These are phyloP conservation scores for Talaromyces verruculosus DNA, from an alignment of 2,329 filamentous ascomycete species.

Conservation along the genomic window DNA sequence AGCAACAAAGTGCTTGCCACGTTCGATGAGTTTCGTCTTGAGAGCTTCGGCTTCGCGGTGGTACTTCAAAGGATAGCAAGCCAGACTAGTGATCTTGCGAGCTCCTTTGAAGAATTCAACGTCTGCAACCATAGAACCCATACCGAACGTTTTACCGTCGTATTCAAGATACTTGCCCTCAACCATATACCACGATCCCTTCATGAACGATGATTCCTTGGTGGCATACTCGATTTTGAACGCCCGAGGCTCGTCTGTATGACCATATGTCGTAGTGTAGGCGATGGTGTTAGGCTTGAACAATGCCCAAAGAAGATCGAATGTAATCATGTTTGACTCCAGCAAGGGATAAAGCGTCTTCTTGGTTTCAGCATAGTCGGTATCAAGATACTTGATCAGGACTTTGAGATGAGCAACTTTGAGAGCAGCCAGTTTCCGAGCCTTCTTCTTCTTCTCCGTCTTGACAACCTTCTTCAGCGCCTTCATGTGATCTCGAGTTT, in stretches of 20 bases:
- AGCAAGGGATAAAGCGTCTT: constrained; percentile 79
- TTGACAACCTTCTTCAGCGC: constrained; percentile 64
- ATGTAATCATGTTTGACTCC: constrained; percentile 80
- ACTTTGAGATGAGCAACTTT: constrained; percentile 61
- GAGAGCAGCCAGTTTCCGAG: constrained; percentile 36
- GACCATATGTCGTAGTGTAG: constrained; percentile 75
- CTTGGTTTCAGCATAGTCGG: constrained; percentile 75
- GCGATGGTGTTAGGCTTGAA: constrained; percentile 84
- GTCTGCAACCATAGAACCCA: constrained; percentile 67
- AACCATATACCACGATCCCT: constrained; percentile 72
- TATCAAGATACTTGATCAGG: constrained; percentile 73
- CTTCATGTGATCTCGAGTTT: constrained; percentile 65
- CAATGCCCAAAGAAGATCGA: constrained; percentile 82
- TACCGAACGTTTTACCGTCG: constrained; percentile 81
- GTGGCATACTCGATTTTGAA: constrained; percentile 79
- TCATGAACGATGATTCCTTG: constrained; percentile 67
- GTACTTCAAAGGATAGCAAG: constrained; percentile 75
- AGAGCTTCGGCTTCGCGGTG: constrained; percentile 70
- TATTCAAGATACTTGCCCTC: constrained; percentile 79
- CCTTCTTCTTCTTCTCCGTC: constrained; percentile 53
- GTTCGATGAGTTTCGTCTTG: constrained; percentile 67
- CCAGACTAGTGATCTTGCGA: constrained; percentile 75
- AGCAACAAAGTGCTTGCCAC: constrained; percentile 79
- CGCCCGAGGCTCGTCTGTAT: constrained; percentile 71
- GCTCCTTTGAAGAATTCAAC: constrained; percentile 76